phyloP scores from a whole-genome alignment of 306 rosid genomes.

The Begonia loranthoides region DNA sequence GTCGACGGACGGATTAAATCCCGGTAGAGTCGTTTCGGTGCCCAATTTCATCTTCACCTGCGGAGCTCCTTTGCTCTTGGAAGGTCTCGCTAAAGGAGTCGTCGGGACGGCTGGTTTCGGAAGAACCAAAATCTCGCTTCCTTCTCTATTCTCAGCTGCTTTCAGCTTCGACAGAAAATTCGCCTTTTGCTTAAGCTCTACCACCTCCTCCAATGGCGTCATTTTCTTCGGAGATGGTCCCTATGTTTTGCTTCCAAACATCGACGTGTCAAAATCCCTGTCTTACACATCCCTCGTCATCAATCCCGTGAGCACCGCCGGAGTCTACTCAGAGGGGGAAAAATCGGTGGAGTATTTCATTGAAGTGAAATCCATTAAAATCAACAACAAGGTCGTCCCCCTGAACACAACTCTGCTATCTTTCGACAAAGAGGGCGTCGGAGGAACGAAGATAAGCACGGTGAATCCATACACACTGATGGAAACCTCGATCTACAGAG shows the following conservation, averaged over 20 bases:
- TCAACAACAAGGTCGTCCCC: conserved; percentile 16
- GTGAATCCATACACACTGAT: conserved; percentile 34
- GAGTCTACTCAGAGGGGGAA: conserved; percentile 14
- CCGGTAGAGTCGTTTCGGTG: conserved; percentile 14
- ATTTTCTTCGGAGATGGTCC: conserved; percentile 17
- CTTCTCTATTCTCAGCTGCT: conserved; percentile 30
- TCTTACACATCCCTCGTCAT: conserved; percentile 33
- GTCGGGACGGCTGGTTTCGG: conserved; percentile 56
- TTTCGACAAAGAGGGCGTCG: conserved; percentile 26
- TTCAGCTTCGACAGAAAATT: conserved; percentile 35
- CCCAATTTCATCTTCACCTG: conserved; percentile 32
- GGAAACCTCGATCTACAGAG: conserved; percentile 39
- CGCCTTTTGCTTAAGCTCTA: conserved; percentile 40
- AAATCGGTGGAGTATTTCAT: conserved; percentile 43
- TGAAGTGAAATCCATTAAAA: conserved; percentile 32
- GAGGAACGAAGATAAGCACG: conserved; percentile 66
- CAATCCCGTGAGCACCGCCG: conserved; percentile 30
- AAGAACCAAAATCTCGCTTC: conserved; percentile 20
- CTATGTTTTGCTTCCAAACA: conserved; percentile 4
- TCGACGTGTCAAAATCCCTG: conserved; percentile 13
- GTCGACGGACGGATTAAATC: conserved; percentile 32
- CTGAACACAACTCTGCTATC: conserved; percentile 26
- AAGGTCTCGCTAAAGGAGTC: conserved; percentile 32
- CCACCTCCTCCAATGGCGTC: conserved; percentile 7
- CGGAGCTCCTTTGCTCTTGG: conserved; percentile 20